phyloP scores from a whole-genome alignment of 257 asterid genomes.

The Cinchona pubescens region DNA sequence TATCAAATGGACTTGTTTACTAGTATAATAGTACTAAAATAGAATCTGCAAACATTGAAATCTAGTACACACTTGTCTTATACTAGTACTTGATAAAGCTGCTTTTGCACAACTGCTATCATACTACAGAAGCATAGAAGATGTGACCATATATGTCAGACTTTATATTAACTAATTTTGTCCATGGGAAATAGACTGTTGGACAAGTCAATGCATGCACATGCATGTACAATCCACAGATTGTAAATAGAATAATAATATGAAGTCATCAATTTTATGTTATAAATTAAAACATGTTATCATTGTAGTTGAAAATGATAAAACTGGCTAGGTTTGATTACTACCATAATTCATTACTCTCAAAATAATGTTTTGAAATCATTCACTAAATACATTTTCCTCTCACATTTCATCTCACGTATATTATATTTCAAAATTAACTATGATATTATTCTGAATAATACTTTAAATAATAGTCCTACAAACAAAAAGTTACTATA shows the following conservation, averaged over 20 bases:
- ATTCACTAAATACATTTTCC: no score
- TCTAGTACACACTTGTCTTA: neutral
- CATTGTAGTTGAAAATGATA: no score
- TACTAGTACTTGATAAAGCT: slow-evolving; percentile 1
- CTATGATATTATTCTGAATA: no score
- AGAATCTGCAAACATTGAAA: neutral
- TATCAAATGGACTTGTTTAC: neutral
- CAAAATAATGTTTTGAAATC: no score
- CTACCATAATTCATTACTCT: no score
- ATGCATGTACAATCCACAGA: neutral
- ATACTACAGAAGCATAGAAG: neutral
- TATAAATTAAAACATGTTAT: no score
- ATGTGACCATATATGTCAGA: slow-evolving; percentile 5
- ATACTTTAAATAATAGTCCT: no score
- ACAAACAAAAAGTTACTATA: no score
- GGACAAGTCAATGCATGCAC: slow-evolving; percentile 8
- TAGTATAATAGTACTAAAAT: neutral
- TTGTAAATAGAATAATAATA: neutral
- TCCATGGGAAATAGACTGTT: neutral
- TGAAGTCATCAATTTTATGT: neutral
- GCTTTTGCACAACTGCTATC: neutral
- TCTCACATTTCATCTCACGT: no score
- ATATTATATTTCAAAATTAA: no score
- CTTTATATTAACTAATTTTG: neutral
- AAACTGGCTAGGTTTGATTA: no score